Percentiles rank a stretch among this genome's conserved stretches.
phyloP scores from a whole-genome alignment of 352 stramenopile genomes.

The Pythium angustatum region DNA sequence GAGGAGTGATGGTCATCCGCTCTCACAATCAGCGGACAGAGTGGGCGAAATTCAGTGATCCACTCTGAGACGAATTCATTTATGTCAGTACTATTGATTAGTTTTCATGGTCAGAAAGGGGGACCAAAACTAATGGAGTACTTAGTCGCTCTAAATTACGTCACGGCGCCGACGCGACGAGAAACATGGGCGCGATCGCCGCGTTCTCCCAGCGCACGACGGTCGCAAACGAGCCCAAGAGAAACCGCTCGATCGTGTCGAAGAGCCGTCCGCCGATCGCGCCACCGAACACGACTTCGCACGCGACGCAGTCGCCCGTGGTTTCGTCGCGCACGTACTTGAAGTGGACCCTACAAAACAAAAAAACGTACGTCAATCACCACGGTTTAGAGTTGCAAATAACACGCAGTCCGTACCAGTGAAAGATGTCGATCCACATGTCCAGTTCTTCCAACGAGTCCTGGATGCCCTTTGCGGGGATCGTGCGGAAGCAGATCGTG shows the following conservation, averaged over 20 bases:
- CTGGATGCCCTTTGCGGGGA: constrained; percentile 50
- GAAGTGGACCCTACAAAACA: constrained; percentile 40
- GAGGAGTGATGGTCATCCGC: constrained; percentile 18
- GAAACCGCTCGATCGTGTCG: constrained; percentile 14
- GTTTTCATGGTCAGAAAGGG: no score
- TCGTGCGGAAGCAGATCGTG: constrained; percentile 63
- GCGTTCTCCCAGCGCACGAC: constrained; percentile 31
- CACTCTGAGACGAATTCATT: background rate
- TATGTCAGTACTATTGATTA: constrained; percentile 7
- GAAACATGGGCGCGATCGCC: constrained; percentile 25
- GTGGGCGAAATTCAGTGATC: background rate
- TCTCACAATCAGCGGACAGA: no score
- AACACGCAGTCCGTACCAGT: constrained; percentile 39
- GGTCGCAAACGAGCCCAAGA: constrained; percentile 20
- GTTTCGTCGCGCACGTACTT: constrained; percentile 35
- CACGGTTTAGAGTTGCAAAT: background rate
- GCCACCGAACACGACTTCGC: constrained; percentile 52
- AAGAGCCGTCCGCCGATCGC: constrained; percentile 5
- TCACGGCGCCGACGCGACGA: background rate
- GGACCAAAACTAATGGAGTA: no score
- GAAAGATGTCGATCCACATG: constrained; percentile 59
- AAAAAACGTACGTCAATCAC: background rate
- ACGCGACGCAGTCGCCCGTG: constrained; percentile 31
- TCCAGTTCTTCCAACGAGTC: constrained; percentile 43
- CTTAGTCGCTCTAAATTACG: background rate